A percentile compares a stretch with the other conserved stretches of the same genome.
Conservation (phyloP, 2,329 filamentous ascomycete genomes). For the Camillea tinctor region DNA sequence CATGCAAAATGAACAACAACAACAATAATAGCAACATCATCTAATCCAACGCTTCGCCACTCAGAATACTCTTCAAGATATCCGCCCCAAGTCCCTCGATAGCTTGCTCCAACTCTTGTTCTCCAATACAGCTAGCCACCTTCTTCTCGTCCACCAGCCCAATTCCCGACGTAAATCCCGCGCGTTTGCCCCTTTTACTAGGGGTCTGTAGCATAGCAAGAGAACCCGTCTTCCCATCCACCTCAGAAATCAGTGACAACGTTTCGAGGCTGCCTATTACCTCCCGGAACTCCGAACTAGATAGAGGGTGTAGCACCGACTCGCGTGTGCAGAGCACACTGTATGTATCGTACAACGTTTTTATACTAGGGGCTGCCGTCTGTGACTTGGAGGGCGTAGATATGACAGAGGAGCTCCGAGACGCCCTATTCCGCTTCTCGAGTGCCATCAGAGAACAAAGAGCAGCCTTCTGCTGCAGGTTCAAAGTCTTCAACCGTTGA, state of each 20-base stretch:
- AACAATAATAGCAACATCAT: neutral
- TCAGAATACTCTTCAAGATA: constrained; percentile 62
- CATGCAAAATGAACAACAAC: constrained; percentile 14
- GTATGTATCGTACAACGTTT: constrained; percentile 82
- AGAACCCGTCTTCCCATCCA: constrained; percentile 67
- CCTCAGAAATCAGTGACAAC: constrained; percentile 72
- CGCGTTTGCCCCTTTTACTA: constrained; percentile 64
- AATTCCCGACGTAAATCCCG: constrained; percentile 44
- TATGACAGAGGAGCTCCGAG: constrained; percentile 41
- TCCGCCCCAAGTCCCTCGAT: constrained; percentile 62
- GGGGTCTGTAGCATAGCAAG: constrained; percentile 66
- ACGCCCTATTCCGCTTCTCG: constrained; percentile 68
- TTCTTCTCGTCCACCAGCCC: constrained; percentile 69
- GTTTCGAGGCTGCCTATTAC: constrained; percentile 89
- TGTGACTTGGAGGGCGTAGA: constrained; percentile 61
- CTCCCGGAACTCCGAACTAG: constrained; percentile 89
- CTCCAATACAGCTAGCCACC: constrained; percentile 75
- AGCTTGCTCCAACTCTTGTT: constrained; percentile 72
- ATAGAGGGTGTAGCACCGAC: constrained; percentile 85
- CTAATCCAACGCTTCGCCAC: constrained; percentile 58
- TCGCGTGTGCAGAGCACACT: constrained; percentile 79
- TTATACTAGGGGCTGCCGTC: constrained; percentile 72
- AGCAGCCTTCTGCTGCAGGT: constrained; percentile 94
- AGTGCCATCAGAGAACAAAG: constrained; percentile 84
- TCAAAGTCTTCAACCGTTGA: constrained; percentile 82